A percentile compares a stretch with the other conserved stretches of the same genome.
Evolutionary conservation across 176 grass and related monocot species (phyloP).

Genomic region (Dendrocalamus sinicus): DNA sequence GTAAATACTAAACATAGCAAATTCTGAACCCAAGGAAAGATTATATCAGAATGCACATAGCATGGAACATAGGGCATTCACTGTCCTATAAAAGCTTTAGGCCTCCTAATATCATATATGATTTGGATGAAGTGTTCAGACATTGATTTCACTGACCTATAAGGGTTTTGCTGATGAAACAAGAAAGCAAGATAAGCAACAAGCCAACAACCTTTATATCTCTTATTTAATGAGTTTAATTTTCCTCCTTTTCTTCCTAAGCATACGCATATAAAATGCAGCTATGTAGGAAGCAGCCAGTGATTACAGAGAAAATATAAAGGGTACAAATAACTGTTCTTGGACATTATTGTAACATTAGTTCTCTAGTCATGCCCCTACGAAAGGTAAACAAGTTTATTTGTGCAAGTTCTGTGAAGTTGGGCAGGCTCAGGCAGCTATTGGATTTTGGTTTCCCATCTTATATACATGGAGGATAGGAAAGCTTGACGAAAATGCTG

Average conservation of each 20-base stretch:
- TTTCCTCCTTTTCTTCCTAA: background rate
- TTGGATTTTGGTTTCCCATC: background rate
- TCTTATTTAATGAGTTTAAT: background rate
- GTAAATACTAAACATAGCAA: no score
- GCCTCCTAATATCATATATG: background rate
- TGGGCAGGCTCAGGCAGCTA: background rate
- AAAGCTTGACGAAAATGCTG: background rate
- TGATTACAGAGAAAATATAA: background rate
- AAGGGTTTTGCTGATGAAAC: background rate
- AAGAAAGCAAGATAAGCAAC: background rate
- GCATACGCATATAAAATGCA: background rate
- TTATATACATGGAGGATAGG: background rate
- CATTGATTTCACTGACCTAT: background rate
- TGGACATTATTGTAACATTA: background rate
- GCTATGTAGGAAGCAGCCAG: background rate
- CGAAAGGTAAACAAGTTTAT: background rate
- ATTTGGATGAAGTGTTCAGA: background rate
- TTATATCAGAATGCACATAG: no score
- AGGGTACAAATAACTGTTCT: background rate
- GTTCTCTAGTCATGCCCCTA: background rate
- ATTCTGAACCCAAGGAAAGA: no score
- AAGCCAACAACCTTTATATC: background rate
- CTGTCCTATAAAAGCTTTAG: background rate
- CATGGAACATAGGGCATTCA: background rate
- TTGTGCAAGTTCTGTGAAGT: background rate